These are phyloP conservation scores for Nicotiana attenuata DNA, from an alignment of 257 asterid genomes.

Conservation along the genomic window DNA sequence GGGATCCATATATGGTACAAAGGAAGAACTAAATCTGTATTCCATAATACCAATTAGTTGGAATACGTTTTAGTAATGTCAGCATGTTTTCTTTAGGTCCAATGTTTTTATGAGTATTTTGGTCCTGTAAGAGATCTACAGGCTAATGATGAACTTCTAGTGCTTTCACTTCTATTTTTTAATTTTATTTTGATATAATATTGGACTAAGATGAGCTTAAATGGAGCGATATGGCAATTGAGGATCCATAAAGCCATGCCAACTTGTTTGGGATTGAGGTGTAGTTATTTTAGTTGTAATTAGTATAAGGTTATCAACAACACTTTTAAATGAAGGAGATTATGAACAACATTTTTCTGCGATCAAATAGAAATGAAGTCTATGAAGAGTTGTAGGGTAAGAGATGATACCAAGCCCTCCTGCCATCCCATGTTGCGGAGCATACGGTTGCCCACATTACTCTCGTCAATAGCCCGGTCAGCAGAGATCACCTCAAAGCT, in stretches of 20 bases:
- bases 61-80: neutral
- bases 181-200: too few relatives aligned
- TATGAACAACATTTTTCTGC: neutral
- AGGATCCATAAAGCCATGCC: neutral
- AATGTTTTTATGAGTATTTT: neutral
- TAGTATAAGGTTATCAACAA: neutral
- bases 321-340: neutral
- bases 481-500: constrained; percentile 86
- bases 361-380: constrained; percentile 1
- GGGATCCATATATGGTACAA: neutral
- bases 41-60: neutral
- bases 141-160: neutral
- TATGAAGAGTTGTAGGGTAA: constrained; percentile 31
- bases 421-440: constrained; percentile 99
- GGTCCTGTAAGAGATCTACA: neutral
- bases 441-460: constrained; percentile 93
- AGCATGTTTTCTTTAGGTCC: neutral
- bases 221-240: neutral
- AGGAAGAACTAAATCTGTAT: neutral
- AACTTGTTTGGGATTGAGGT: neutral
- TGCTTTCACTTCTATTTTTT: neutral
- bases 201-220: neutral
- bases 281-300: neutral
- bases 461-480: constrained; percentile 88
- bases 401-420: constrained; percentile 97